A percentile compares a stretch with the other conserved stretches of the same genome.
These are phyloP conservation scores for Podaxis mareebaensis DNA, from an alignment of 768 basidiomycete species.

Conservation along the genomic window DNA sequence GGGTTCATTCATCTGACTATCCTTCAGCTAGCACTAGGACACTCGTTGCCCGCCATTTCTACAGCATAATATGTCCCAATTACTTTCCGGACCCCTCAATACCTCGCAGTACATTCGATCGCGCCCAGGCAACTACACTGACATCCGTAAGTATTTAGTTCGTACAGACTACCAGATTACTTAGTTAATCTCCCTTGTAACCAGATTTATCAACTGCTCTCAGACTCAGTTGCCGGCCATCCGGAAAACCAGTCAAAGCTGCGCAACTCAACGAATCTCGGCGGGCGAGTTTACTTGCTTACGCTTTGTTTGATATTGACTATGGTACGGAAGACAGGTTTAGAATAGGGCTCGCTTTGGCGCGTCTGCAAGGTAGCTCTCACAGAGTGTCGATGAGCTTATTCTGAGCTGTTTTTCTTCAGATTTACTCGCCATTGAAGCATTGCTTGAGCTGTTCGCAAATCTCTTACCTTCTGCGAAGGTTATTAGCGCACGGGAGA, in stretches of 20 bases:
- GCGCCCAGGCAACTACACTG: constrained; percentile 19
- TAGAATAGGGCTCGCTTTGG: constrained; percentile 49
- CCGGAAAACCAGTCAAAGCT: constrained; percentile 45
- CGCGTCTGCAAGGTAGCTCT: constrained; percentile 44
- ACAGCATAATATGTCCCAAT: constrained; percentile 19
- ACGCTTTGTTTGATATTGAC: neutral
- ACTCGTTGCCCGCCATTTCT: constrained; percentile 19
- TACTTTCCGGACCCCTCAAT: constrained; percentile 18
- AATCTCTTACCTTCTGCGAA: constrained; percentile 51
- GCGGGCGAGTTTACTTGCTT: constrained; percentile 40
- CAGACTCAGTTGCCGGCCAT: constrained; percentile 44
- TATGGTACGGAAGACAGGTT: constrained; percentile 29
- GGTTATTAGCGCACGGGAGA: constrained; percentile 26
- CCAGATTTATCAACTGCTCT: constrained; percentile 56
- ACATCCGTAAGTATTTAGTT: constrained; percentile 19
- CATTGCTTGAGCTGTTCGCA: constrained; percentile 56
- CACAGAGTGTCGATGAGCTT: neutral
- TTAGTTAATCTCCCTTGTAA: constrained; percentile 20
- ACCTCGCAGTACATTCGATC: constrained; percentile 5
- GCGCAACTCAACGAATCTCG: constrained; percentile 42
- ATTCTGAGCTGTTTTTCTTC: constrained; percentile 2
- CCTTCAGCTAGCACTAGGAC: constrained; percentile 4
- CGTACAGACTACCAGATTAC: constrained; percentile 1
- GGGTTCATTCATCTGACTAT: neutral
- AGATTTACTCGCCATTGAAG: constrained; percentile 62